Evolutionary conservation across 1,284 basidiomycete species (phyloP).

Genomic region (Naganishia albida): DNA sequence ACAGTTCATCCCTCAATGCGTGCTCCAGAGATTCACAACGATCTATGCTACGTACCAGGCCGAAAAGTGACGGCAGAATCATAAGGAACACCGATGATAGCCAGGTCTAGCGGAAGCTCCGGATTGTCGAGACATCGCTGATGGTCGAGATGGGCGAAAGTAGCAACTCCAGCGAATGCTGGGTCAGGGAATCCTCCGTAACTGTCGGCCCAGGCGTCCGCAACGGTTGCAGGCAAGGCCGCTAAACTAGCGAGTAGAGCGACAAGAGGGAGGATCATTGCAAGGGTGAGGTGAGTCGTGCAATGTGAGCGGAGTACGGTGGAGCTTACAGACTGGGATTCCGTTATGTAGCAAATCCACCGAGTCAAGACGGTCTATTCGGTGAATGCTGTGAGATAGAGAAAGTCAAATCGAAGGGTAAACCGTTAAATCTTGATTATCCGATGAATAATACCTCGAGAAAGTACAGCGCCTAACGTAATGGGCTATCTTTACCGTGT

Average conservation of each 20-base stretch:
- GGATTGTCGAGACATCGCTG: constrained; percentile 35
- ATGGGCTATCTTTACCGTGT: too few relatives aligned
- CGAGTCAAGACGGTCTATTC: too few relatives aligned
- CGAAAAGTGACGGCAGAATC: constrained; percentile 48
- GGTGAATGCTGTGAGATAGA: too few relatives aligned
- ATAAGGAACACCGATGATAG: constrained; percentile 63
- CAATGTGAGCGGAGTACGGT: neutral
- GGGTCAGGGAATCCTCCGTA: constrained; percentile 47
- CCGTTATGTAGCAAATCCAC: too few relatives aligned
- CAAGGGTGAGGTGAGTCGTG: neutral
- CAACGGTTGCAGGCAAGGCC: neutral
- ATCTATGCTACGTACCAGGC: constrained; percentile 39
- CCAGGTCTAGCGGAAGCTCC: constrained; percentile 35
- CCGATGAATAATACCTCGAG: too few relatives aligned
- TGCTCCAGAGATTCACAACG: too few relatives aligned
- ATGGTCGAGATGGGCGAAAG: constrained; percentile 29
- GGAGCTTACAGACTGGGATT: too few relatives aligned
- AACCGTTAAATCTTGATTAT: too few relatives aligned
- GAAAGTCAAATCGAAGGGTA: too few relatives aligned
- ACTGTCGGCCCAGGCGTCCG: constrained; percentile 32
- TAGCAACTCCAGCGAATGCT: constrained; percentile 32
- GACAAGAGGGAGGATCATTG: constrained; percentile 2
- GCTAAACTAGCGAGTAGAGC: neutral
- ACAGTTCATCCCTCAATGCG: neutral
- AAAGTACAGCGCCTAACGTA: too few relatives aligned